A percentile compares a stretch with the other conserved stretches of the same genome.
These are phyloP conservation scores for Lipomyces yamadae DNA, from an alignment of 805 yeast species.

Conservation along the genomic window DNA sequence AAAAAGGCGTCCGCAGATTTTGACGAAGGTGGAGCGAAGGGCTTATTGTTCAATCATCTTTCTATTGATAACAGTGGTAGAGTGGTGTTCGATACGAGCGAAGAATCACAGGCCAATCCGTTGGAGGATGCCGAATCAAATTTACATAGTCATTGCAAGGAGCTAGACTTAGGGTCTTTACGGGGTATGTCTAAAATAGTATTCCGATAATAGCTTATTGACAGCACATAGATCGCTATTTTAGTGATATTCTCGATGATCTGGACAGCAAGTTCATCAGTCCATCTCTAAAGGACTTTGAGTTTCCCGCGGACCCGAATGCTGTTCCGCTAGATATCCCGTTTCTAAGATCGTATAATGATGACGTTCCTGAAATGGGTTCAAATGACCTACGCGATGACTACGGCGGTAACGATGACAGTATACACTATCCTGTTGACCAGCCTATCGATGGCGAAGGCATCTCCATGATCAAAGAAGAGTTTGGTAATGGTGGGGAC, in stretches of 20 bases:
- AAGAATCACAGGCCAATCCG: constrained; percentile 42
- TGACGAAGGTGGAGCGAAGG: constrained; percentile 52
- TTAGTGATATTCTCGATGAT: constrained; percentile 28
- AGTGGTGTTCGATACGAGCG: constrained; percentile 71
- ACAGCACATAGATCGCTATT: constrained; percentile 21
- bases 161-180: constrained; percentile 39
- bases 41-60: constrained; percentile 56
- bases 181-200: constrained; percentile 23
- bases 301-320: constrained; percentile 30
- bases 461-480: constrained; percentile 11
- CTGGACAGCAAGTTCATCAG: constrained; percentile 53
- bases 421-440: constrained; percentile 8
- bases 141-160: constrained; percentile 7
- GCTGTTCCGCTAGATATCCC: constrained; percentile 31
- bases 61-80: constrained; percentile 59
- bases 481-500: constrained; percentile 38
- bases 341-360: constrained; percentile 39
- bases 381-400: constrained; percentile 37
- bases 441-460: constrained; percentile 5
- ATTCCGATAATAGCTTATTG: neutral
- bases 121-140: constrained; percentile 35
- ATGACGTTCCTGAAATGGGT: constrained; percentile 42
- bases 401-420: constrained; percentile 37
- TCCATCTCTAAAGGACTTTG: constrained; percentile 65
- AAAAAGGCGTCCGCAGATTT: constrained; percentile 53